Evolutionary conservation across 345 rosid species (phyloP), one percentile per base, ranked within the genome.

Genomic region (Excoecaria cochinchinensis): DNA sequence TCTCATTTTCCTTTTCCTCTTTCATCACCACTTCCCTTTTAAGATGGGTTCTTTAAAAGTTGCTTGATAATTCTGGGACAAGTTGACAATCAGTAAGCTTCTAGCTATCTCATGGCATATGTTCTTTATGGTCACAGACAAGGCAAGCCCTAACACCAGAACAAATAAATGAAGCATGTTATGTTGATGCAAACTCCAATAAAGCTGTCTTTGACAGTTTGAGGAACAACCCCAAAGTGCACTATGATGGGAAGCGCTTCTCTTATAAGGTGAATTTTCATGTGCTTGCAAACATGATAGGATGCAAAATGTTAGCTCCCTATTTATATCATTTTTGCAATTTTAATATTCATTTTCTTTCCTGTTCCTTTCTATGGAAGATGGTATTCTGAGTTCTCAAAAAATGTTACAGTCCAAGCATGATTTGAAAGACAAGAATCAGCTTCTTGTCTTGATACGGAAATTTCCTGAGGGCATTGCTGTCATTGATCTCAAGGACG

Each of bases 191-290:
- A 83, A 80, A 80, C 75, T 73, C 90, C 47, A 92, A 92, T 76
- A 94, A 91, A 82, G 92, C 88, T 72, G 97, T 92, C 60, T 92
- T 94, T 79, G 97, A 91, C 77, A 89, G 93, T 76, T 77, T 92
- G 84, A 86, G 81, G 68, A 91, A 91, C 67, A 95, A 95, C 76
- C 91, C 76, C 0, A 95, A 95, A 83, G 97, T 88, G 21, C 56
- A 79, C 58, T 95, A 85, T 36, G 97, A 95, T 67, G 97, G 99
- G 38, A 86, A 47, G 82, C 84, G 90, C 71, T 91, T 95, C 80
- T 87, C 95, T 61, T 95, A 95, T 85, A 95, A 95, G 97, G 98
- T 90, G 74, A 82, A 31, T 31, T 61, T 25, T 76, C 22, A 48
- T 83, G 57, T 55, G 38, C 46, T 53, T 50, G 42, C 39, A 40